Conservation (phyloP, 768 basidiomycete genomes). For the Wakefieldia striispora region DNA sequence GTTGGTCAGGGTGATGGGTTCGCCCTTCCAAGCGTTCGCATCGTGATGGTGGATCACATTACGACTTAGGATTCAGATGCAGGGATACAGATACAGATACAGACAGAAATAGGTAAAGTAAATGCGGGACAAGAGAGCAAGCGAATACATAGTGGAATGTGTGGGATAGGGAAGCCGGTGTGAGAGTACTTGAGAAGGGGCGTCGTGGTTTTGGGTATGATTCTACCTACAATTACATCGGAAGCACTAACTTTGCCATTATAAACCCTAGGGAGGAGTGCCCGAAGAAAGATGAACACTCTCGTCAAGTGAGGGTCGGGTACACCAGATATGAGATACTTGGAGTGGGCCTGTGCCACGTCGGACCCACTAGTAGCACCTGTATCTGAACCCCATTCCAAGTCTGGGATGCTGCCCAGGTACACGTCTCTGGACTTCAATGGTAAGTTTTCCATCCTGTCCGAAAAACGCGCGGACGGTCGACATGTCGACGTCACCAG, state of each 20-base stretch:
- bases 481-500: constrained; percentile 53
- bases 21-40: background rate
- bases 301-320: background rate
- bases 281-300: constrained; percentile 5
- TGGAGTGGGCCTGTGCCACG: background rate
- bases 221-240: constrained; percentile 24
- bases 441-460: constrained; percentile 43
- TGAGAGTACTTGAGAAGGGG: constrained; percentile 5
- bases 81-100: background rate
- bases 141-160: constrained; percentile 12
- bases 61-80: background rate
- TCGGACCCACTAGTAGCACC: constrained; percentile 18
- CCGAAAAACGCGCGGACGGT: constrained; percentile 51
- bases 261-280: constrained; percentile 16
- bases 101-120: constrained; percentile 11
- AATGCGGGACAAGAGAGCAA: background rate
- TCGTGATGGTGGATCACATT: constrained; percentile 5
- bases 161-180: background rate
- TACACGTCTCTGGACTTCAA: constrained; percentile 39
- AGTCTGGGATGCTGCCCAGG: constrained; percentile 23
- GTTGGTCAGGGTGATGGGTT: background rate
- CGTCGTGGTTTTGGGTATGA: constrained; percentile 10
- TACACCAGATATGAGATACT: constrained; percentile 3
- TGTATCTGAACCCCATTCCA: constrained; percentile 32
- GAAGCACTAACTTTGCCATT: constrained; percentile 14